phyloP scores from a whole-genome alignment of 176 grass and related monocot species.

The Musa itinerans region DNA sequence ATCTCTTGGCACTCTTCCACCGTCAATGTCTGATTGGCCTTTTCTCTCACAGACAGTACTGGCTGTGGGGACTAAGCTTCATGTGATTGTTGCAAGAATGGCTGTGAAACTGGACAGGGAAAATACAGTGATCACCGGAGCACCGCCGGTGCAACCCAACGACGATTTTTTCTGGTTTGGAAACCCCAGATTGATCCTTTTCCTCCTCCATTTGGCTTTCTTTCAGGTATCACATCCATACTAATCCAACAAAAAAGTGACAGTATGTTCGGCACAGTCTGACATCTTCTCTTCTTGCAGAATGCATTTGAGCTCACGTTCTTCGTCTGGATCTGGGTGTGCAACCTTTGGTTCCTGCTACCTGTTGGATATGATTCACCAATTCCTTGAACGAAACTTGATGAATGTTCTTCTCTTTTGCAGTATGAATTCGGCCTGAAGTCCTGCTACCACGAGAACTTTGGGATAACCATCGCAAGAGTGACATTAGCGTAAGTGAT shows the following conservation, averaged over 20 bases:
- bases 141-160: slow-evolving; percentile 9
- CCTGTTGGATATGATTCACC: too few species aligned
- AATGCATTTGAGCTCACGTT: slow-evolving; percentile 18
- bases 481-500: slow-evolving; percentile 3
- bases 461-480: slow-evolving; percentile 6
- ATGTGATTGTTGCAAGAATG: slow-evolving; percentile 10
- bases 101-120: slow-evolving; percentile 4
- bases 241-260: too few species aligned
- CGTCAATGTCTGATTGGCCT: not conserved
- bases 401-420: not conserved
- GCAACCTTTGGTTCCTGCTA: not conserved
- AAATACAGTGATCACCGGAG: not conserved
- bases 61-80: slow-evolving; percentile 11
- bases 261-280: too few species aligned
- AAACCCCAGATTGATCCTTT: not conserved
- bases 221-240: slow-evolving; percentile 1
- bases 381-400: not conserved
- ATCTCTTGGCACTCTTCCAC: not conserved
- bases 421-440: slow-evolving; percentile 17
- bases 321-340: slow-evolving; percentile 16
- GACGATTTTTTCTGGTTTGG: slow-evolving; percentile 20
- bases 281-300: not conserved
- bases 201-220: slow-evolving; percentile 9
- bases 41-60: slow-evolving; percentile 1
- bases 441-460: slow-evolving; percentile 17